Evolutionary conservation across 192 early-diverging fungal species (phyloP), one percentile per base, ranked within the genome.

Genomic region (Allomyces macrogynus): DNA sequence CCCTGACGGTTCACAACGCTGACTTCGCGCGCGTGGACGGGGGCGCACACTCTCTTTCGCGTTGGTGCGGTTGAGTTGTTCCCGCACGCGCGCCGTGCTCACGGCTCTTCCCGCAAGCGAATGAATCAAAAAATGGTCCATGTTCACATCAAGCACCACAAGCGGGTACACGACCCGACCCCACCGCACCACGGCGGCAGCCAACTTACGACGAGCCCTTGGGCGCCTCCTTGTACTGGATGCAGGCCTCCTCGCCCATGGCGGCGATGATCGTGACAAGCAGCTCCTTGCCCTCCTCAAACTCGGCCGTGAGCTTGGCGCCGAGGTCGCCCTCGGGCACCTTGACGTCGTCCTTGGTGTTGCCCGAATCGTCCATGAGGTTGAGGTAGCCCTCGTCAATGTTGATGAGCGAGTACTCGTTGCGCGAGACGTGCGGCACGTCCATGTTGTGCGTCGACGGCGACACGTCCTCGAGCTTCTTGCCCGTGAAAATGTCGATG

Each of bases 391-490:
- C 94, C 62, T 94, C 90, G 66, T 89, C 89, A 69, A 95, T 79
- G 78, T 92, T 84, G 69, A 95, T 65, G 68, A 99, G 83, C 8
- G 69, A 65, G 80, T 81, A 97, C 73, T 97, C 94, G 64, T 62
- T 78, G 79, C 92, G 89, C 70, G 62, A 72, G 71, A 99, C 87
- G 76, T 93, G 84, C 74, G 96, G 96, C 54, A 99, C 96, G 72
- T 97, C 90, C 90, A 99, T 94, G 86, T 99, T 99, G 87, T 99
- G 96, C 76, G 96, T 99, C 75, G 96, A 99, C 70, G 96, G 96
- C 71, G 94, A 99, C 72, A 99, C 76, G 78, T 99, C 96, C 81
- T 99, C 96, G 74, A 86, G 78, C 87, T 97, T 99, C 86, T 89
- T 92, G 75, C 82, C 83, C 68, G 88, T 99, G 80, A 99, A 99